Conservation (phyloP, 495 filamentous ascomycete genomes). For the Penicillium riverlandense region DNA sequence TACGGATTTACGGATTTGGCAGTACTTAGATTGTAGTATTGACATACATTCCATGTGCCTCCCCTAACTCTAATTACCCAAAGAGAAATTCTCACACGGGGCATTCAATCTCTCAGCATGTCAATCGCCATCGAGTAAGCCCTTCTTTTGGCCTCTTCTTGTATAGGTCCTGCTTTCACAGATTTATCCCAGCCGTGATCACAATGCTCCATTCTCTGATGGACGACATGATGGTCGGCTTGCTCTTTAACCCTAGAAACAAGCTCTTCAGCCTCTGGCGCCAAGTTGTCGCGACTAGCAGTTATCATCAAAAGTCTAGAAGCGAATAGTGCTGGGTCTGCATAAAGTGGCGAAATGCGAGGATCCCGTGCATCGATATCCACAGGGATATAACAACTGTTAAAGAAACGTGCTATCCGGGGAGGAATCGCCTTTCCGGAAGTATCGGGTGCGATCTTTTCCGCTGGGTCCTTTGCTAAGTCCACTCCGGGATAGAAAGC, state of each 20-base stretch:
- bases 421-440: neutral
- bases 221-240: neutral
- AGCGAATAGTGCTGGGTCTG: constrained; percentile 1
- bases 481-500: neutral
- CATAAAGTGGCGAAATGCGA: neutral
- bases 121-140: neutral
- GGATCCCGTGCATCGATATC: neutral
- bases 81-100: too few relatives aligned
- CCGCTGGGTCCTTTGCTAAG: neutral
- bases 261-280: constrained; percentile 3
- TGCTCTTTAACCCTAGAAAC: neutral
- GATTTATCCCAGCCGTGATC: constrained; percentile 7
- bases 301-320: constrained; percentile 2
- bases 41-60: too few relatives aligned
- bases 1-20: too few relatives aligned
- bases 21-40: too few relatives aligned
- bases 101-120: neutral
- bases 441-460: neutral
- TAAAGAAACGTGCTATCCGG: neutral
- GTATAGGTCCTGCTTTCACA: neutral
- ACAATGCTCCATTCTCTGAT: constrained; percentile 3
- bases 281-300: constrained; percentile 2
- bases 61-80: too few relatives aligned
- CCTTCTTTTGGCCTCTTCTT: neutral
- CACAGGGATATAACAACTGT: neutral